Conservation (phyloP, 352 stramenopile species). For the Phytophthora quininea region DNA sequence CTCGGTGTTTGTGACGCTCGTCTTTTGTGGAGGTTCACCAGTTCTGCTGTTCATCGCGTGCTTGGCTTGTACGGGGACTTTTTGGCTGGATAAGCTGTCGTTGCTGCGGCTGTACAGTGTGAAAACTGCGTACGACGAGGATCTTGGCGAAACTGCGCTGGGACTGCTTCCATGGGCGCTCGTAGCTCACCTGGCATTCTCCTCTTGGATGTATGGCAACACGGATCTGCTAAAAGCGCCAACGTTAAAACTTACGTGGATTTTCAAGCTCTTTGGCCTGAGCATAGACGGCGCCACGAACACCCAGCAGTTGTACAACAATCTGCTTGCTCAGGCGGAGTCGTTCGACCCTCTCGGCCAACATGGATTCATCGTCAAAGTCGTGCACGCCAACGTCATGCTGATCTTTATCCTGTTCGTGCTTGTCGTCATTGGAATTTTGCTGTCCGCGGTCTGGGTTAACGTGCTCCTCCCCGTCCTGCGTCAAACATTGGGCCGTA, state of each 20-base stretch:
- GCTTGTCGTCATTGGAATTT: conserved; percentile 50
- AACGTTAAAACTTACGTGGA: conserved; percentile 47
- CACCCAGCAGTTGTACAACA: conserved; percentile 49
- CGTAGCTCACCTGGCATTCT: conserved; percentile 73
- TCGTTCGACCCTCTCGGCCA: conserved; percentile 61
- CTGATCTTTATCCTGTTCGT: conserved; percentile 74
- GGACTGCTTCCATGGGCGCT: conserved; percentile 72
- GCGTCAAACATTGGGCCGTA: conserved; percentile 40
- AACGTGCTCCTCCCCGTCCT: conserved; percentile 61
- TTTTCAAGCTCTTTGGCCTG: conserved; percentile 48
- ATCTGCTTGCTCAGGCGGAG: conserved; percentile 43
- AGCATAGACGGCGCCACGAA: conserved; percentile 32
- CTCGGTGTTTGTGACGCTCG: conserved; percentile 83
- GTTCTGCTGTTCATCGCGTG: conserved; percentile 81
- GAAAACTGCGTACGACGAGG: conserved; percentile 83
- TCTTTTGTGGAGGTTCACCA: conserved; percentile 82
- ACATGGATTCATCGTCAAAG: conserved; percentile 66
- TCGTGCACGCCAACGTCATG: conserved; percentile 77
- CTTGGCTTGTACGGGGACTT: conserved; percentile 63
- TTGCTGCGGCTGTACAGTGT: conserved; percentile 79
- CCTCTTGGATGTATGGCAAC: conserved; percentile 87
- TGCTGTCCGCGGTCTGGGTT: conserved; percentile 64
- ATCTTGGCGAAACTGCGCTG: conserved; percentile 65
- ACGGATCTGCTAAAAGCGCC: conserved; percentile 61
- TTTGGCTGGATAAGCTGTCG: conserved; percentile 85